Evolutionary conservation across 1,284 basidiomycete species (phyloP), one percentile per base, ranked within the genome.

Genomic region (Moesziomyces sp.): DNA sequence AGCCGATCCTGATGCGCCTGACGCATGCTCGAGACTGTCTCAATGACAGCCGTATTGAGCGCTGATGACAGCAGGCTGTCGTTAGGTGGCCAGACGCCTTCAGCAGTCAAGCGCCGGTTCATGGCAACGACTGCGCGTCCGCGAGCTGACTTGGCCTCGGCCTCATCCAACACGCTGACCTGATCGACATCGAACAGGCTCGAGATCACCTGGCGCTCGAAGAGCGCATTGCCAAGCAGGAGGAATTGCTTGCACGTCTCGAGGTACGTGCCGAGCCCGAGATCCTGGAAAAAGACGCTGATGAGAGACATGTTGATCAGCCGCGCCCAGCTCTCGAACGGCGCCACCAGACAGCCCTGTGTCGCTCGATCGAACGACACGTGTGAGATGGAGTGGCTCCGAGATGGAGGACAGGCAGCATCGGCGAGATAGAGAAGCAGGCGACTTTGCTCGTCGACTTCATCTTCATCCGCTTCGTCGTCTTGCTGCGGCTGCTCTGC

Each of bases 271-370:
- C 57, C 68, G 2, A 79, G 46, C 1, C 71, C 74, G 11, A 79
- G 59, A 23, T 79, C 78, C 42, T 62, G 70, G 55, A 78, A 79
- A 54, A 78, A 79, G 56, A 77, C 74, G 52, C 55, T 66, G 58
- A 79, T 71, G n/a, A 79, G 76, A 18, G 76, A 69, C 40, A 59
- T 56, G 64, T 78, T 78, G 74, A 79, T 72, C 30, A 77, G 61
- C 1, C 66, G 58, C 14, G 76, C 68, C 78, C 78, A 79, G 54
- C 47, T 49, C 28, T 76, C 66, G 48, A 78, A 71, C 1, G 71
- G 71, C 6, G 71, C 55, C 11, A 69, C 58, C 7, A 74, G 66
- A 28, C 53, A 58, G 38, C 8, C 13, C 47, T 66, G 60, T 4
- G 66, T 67, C 16, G 62, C 44, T 28, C 54, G 52, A 38, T 71